Conservation (phyloP, 371 early-diverging fungal species). For the Mortierella sp. region DNA sequence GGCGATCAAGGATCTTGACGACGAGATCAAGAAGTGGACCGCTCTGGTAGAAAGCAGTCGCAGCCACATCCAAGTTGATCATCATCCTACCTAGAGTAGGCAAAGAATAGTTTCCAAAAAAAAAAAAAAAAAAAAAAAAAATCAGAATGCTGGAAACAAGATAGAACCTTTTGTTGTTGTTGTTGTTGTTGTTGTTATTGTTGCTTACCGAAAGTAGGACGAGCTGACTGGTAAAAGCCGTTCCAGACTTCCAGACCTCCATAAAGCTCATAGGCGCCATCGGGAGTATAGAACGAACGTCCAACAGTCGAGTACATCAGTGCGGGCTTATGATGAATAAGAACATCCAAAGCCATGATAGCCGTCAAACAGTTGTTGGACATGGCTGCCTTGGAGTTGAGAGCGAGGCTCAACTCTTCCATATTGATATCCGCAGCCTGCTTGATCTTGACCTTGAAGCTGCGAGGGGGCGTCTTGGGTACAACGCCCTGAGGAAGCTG, state of each 20-base stretch:
- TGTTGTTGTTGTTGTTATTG: too few species aligned
- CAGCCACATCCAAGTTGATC: conserved; percentile 88
- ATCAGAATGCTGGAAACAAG: background rate
- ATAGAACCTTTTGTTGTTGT: too few species aligned
- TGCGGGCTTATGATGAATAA: conserved; percentile 82
- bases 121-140: conserved; percentile 10
- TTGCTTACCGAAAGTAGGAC: conserved; percentile 71
- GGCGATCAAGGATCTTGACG: conserved; percentile 68
- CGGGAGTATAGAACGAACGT: conserved; percentile 86
- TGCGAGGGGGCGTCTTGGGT: conserved; percentile 35
- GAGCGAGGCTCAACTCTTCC: conserved; percentile 62
- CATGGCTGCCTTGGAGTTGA: conserved; percentile 53
- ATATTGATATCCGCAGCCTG: conserved; percentile 67
- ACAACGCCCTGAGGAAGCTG: conserved; percentile 26
- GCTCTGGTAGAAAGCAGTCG: conserved; percentile 85
- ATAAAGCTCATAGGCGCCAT: conserved; percentile 62
- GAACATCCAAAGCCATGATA: conserved; percentile 84
- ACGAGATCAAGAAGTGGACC: conserved; percentile 72
- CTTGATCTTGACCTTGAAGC: conserved; percentile 64
- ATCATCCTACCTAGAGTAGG: conserved; percentile 59
- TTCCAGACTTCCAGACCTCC: conserved; percentile 93
- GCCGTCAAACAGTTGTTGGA: conserved; percentile 63
- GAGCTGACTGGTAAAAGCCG: conserved; percentile 89
- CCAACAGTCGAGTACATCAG: conserved; percentile 78
- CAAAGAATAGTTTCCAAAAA: too few species aligned